Evolutionary conservation across 163 green algal species (phyloP).

Genomic region (Prototheca cutis): DNA sequence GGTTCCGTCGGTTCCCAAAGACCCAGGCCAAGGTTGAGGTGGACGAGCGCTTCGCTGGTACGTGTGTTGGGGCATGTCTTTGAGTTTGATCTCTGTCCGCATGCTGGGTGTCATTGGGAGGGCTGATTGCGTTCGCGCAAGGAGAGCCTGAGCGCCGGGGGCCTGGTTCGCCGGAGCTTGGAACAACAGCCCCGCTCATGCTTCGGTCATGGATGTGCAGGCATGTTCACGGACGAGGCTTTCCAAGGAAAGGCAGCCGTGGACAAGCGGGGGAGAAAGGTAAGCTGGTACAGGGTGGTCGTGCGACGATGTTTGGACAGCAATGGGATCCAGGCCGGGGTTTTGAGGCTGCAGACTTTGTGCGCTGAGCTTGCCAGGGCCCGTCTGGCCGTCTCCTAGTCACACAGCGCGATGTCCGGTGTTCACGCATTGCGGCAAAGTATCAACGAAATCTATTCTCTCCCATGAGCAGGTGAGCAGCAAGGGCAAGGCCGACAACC

Average conservation of each 20-base stretch:
- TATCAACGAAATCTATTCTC: no score
- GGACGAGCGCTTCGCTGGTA: constrained; percentile 76
- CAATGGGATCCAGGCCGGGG: neutral
- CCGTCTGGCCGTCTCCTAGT: no score
- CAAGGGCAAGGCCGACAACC: neutral
- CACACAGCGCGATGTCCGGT: no score
- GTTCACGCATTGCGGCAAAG: no score
- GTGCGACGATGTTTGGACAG: neutral
- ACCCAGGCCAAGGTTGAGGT: constrained; percentile 59
- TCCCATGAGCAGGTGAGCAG: neutral
- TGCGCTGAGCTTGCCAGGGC: no score
- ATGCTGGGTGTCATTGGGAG: no score
- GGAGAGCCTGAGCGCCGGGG: no score
- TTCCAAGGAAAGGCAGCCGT: constrained; percentile 49
- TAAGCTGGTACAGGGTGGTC: constrained; percentile 8
- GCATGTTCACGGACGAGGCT: constrained; percentile 69
- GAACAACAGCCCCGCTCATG: neutral
- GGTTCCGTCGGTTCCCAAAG: constrained; percentile 72
- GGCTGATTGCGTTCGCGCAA: no score
- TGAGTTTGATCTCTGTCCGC: no score
- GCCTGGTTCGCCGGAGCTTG: neutral
- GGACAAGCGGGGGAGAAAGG: constrained; percentile 73
- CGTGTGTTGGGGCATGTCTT: no score
- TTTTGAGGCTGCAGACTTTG: no score
- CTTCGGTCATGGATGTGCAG: constrained; percentile 24